Evolutionary conservation across 352 stramenopile species (phyloP), one percentile per base, ranked within the genome.

Genomic region (Pelagophyceae sp.): DNA sequence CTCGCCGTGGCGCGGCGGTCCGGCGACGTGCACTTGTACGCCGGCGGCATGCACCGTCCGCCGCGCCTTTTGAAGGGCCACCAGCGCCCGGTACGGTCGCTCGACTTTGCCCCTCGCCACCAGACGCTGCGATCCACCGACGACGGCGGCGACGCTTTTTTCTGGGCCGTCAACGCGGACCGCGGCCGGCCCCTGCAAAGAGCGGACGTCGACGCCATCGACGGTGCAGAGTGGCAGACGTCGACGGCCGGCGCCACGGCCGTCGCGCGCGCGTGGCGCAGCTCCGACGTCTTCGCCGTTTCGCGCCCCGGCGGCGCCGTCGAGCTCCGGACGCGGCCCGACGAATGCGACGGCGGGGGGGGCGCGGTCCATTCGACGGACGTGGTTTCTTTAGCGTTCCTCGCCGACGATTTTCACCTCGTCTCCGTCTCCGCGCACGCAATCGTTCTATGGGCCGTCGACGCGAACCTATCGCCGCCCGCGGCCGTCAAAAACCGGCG

Each of bases 381-480:
- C 61, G 33, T 71, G 3, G 2, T 5, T 2, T 1, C 1, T 27
- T 5, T 38, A 27, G 61, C 61, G 3, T 71, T 71, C 61, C 29
- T 71, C 61, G 61, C 61, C 31, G 61, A 71, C 61, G 61, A 71
- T 31, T 1, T 1, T 1, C 27, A 37, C 33, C 19, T 71, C 61
- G 61, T 71, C 61, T 71, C 33, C n/a, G 19, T 11, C 17, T 38
- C 19, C 61, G 29, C 6, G n/a, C 29, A n/a, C 61, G 61, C 61
- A 27, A 17, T 71, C 61, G 29, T 71, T 31, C n/a, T 71, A 27
- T 71, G 61, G 61, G 61, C 27, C 61, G 61, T 38, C 61, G 29
- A 40, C 29, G 61, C 29, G 61, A n/a, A n/a, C n/a, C n/a, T 38
- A 71, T 31, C 1, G 38, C 61, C 25, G 11, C 2, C 54, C 54